These are phyloP conservation scores for Saturnispora diversa DNA, from an alignment of 805 yeast species.

Conservation along the genomic window DNA sequence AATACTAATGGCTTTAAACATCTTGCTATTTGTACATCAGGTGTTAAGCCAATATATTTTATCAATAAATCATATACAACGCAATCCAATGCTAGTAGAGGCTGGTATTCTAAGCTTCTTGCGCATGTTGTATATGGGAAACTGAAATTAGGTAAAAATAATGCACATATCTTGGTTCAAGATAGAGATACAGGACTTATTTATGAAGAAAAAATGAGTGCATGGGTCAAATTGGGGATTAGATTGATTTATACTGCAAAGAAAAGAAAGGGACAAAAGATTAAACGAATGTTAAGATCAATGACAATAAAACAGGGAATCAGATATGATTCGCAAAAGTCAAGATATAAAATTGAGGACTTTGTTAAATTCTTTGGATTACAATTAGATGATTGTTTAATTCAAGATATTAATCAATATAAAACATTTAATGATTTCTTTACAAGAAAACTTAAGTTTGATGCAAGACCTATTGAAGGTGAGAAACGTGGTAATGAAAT, in stretches of 20 bases:
- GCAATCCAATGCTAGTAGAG: constrained; percentile 70
- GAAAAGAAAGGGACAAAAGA: constrained; percentile 37
- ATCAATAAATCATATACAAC: constrained; percentile 62
- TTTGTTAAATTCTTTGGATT: constrained; percentile 80
- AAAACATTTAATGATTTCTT: constrained; percentile 83
- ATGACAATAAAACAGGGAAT: constrained; percentile 74
- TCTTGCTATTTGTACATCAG: constrained; percentile 73
- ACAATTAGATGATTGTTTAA: constrained; percentile 54
- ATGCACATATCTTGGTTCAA: constrained; percentile 91
- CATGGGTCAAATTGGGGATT: constrained; percentile 82
- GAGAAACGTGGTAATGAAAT: constrained; percentile 35
- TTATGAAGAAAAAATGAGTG: constrained; percentile 88
- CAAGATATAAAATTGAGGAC: constrained; percentile 59
- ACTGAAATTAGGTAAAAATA: constrained; percentile 76
- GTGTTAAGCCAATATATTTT: constrained; percentile 12
- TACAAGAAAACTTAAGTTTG: constrained; percentile 66
- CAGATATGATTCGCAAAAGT: constrained; percentile 67
- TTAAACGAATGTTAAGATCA: constrained; percentile 52
- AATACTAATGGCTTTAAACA: constrained; percentile 69
- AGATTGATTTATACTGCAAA: constrained; percentile 73
- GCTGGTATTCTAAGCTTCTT: constrained; percentile 81
- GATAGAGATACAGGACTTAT: constrained; percentile 83
- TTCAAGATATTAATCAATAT: constrained; percentile 40
- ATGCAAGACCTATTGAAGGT: constrained; percentile 64
- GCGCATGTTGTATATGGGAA: constrained; percentile 85